A percentile compares a stretch with the other conserved stretches of the same genome.
These are phyloP conservation scores for Arthonia radiata DNA, from an alignment of 495 filamentous ascomycete genomes.

Conservation along the genomic window DNA sequence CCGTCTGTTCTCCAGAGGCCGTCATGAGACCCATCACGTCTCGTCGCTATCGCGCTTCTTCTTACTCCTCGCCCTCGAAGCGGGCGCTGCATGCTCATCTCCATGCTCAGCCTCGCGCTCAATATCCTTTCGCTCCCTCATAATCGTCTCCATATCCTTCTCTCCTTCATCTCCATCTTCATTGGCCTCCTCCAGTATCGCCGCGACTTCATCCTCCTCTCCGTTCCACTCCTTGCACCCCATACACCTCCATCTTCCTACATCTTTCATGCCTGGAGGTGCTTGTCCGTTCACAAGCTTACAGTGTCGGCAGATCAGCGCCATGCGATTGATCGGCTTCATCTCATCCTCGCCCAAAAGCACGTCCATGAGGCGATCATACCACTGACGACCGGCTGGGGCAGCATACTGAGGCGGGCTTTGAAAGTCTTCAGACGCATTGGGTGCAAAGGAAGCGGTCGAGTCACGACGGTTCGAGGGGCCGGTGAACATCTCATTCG, in stretches of 20 bases:
- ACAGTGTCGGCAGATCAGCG: constrained; percentile 62
- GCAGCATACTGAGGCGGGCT: constrained; percentile 18
- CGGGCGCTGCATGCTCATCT: too few relatives aligned
- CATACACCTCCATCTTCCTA: constrained; percentile 76
- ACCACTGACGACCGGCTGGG: constrained; percentile 50
- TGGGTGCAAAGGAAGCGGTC: constrained; percentile 30
- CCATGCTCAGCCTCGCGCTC: too few relatives aligned
- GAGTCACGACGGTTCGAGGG: constrained; percentile 2
- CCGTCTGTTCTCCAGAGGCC: too few relatives aligned
- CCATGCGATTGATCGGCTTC: constrained; percentile 69
- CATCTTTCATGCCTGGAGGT: constrained; percentile 65
- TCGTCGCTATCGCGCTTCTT: too few relatives aligned
- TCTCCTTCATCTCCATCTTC: too few relatives aligned
- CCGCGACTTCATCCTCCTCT: constrained; percentile 43
- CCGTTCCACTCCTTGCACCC: constrained; percentile 72
- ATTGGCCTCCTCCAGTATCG: constrained; percentile 18
- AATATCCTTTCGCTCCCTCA: too few relatives aligned
- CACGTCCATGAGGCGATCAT: constrained; percentile 77
- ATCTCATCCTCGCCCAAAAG: constrained; percentile 91
- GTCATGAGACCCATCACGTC: too few relatives aligned
- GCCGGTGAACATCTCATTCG: too few relatives aligned
- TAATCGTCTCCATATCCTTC: too few relatives aligned
- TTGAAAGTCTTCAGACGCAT: constrained; percentile 22
- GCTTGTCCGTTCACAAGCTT: constrained; percentile 89
- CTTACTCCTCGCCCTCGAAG: too few relatives aligned